These are phyloP conservation scores for Colletotrichum higginsianum DNA, from an alignment of 2,329 filamentous ascomycete genomes.

Conservation along the genomic window DNA sequence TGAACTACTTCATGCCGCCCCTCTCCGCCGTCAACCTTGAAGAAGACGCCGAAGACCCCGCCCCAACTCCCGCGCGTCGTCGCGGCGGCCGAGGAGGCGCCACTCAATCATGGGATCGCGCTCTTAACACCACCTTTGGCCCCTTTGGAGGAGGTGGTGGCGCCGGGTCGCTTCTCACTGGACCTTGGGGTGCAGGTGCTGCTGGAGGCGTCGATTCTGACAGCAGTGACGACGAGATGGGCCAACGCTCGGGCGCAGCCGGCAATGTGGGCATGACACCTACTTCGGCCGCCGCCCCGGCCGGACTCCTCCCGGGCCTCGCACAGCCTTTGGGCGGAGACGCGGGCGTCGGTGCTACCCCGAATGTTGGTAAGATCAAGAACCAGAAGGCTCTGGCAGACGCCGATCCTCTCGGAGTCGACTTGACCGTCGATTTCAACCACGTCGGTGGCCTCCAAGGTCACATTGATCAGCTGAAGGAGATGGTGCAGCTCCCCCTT, in stretches of 20 bases:
- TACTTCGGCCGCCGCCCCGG: conserved; percentile 63
- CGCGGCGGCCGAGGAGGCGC: conserved; percentile 75
- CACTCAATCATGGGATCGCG: conserved; percentile 79
- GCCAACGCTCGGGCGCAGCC: conserved; percentile 69
- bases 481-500: conserved; percentile 96
- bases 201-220: conserved; percentile 90
- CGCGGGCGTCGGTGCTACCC: conserved; percentile 65
- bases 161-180: conserved; percentile 78
- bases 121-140: conserved; percentile 89
- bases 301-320: conserved; percentile 60
- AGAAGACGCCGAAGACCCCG: conserved; percentile 80
- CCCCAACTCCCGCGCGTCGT: conserved; percentile 78
- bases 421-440: conserved; percentile 92
- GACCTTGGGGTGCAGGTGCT: conserved; percentile 81
- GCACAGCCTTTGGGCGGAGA: conserved; percentile 51
- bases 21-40: conserved; percentile 73
- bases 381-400: conserved; percentile 93
- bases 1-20: conserved; percentile 90
- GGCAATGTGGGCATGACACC: conserved; percentile 74
- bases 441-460: conserved; percentile 93
- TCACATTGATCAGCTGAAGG: conserved; percentile 97
- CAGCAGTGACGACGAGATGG: conserved; percentile 94
- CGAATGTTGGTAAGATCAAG: conserved; percentile 93
- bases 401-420: conserved; percentile 93
- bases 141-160: conserved; percentile 89